phyloP scores from a whole-genome alignment of 768 basidiomycete species.

The Galerina sulciceps region DNA sequence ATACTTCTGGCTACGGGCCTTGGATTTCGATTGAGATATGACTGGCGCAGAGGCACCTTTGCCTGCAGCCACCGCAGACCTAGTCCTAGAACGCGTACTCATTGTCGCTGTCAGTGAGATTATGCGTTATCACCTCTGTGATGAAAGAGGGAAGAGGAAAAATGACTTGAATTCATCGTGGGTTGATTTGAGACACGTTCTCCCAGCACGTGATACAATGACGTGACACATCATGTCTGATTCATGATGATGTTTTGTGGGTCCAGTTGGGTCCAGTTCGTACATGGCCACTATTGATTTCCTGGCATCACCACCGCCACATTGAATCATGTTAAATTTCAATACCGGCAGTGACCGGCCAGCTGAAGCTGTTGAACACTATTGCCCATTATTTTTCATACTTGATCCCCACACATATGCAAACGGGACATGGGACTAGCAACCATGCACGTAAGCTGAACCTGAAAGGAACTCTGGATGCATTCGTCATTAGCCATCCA shows the following conservation, averaged over 20 bases:
- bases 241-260: too few relatives aligned
- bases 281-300: too few relatives aligned
- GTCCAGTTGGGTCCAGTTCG: too few relatives aligned
- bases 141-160: not conserved
- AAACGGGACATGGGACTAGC: not conserved
- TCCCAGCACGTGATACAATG: constrained; percentile 1
- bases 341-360: not conserved
- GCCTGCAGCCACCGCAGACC: constrained; percentile 29
- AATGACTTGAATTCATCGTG: constrained; percentile 4
- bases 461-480: too few relatives aligned
- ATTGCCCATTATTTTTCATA: too few relatives aligned
- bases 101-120: constrained; percentile 25
- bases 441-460: too few relatives aligned
- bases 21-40: constrained; percentile 14
- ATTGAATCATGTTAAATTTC: not conserved
- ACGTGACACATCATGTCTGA: too few relatives aligned
- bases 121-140: not conserved
- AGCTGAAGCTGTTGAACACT: too few relatives aligned
- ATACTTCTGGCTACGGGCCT: constrained; percentile 9
- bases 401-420: too few relatives aligned
- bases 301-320: too few relatives aligned
- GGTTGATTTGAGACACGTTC: constrained; percentile 1
- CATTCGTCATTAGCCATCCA: too few relatives aligned
- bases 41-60: constrained; percentile 19
- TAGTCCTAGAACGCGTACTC: constrained; percentile 52